Evolutionary conservation across 495 filamentous ascomycete genomes (phyloP), one percentile per base, ranked within the genome.

Genomic region (Neurospora pannonica): DNA sequence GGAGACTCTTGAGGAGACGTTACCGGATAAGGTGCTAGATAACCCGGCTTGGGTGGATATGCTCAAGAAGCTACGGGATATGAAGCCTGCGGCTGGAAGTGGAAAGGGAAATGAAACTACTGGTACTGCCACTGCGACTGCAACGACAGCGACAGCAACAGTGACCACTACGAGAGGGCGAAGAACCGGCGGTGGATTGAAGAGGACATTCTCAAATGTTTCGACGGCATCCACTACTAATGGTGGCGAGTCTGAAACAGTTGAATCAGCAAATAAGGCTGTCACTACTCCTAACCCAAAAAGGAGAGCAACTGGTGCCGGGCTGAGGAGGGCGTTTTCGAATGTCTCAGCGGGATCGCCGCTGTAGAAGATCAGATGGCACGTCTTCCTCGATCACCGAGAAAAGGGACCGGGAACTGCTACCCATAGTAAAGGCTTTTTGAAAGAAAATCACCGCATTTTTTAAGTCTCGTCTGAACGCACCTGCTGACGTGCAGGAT

Each of bases 41-140:
- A 82, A 81, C 31, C 75, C 76, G 0, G 75, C 80, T 6, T 83
- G 81, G 81, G 74, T 79, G 69, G 71, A 67, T 28, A 67, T 67
- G 54, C 54, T 67, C 28, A 67, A 67, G 28, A 67, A 6, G 13
- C 24, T 67, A 28, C 54, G 13, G 15, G 54, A 67, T 19, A 67
- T 36, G 24, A 67, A 67, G 28, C 54, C 54, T 67, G 28, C 3
- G 13, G 5, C 28, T 34, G 54, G 31, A 67, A 67, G 24, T 7
- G 54, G 13, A 4, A 67, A 67, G 54, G 54, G 6, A 1, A 67
- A 67, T 7, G 28, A 34, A 19, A 67, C 1, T 34, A 19, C 1
- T 1, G 54, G 28, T 67, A 36, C 28, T 36, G 15, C 15, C 54
- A 34, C 28, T 19, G 15, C 11, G 28, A 36, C 7, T 3, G 8